A percentile compares a stretch with the other conserved stretches of the same genome.
phyloP scores from a whole-genome alignment of 2,329 filamentous ascomycete species.

The Didymella lethalis region DNA sequence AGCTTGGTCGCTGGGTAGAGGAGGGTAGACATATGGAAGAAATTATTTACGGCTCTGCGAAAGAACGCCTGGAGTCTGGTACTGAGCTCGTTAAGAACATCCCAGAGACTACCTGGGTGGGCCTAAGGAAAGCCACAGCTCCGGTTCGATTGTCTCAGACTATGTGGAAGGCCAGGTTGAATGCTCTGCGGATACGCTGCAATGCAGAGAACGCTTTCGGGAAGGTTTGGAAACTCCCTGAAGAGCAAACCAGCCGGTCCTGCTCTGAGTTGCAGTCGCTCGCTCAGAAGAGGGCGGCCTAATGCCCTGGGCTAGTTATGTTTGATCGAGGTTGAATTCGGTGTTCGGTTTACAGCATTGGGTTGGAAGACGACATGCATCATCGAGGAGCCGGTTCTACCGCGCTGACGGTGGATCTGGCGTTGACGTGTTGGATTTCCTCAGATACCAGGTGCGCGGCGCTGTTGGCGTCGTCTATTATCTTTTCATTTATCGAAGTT shows the following conservation, averaged over 20 bases:
- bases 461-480: conserved; percentile 2
- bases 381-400: background rate
- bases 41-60: conserved; percentile 13
- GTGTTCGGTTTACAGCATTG: conserved; percentile 16
- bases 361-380: conserved; percentile 13
- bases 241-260: conserved; percentile 33
- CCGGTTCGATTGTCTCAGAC: conserved; percentile 38
- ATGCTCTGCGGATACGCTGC: conserved; percentile 42
- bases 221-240: conserved; percentile 21
- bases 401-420: conserved; percentile 6
- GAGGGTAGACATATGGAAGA: conserved; percentile 14
- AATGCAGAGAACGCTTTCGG: conserved; percentile 34
- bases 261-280: conserved; percentile 21
- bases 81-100: conserved; percentile 26
- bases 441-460: conserved; percentile 16
- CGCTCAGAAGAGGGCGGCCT: background rate
- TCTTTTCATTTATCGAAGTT: background rate
- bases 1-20: conserved; percentile 3
- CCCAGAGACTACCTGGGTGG: conserved; percentile 33
- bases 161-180: conserved; percentile 41
- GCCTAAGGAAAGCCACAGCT: conserved; percentile 35
- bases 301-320: background rate
- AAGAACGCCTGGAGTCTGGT: conserved; percentile 20
- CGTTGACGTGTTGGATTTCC: conserved; percentile 17
- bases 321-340: background rate